Base-by-base conservation (phyloP, 441 rosid species). In the Eutrema salsugineum region DNA sequence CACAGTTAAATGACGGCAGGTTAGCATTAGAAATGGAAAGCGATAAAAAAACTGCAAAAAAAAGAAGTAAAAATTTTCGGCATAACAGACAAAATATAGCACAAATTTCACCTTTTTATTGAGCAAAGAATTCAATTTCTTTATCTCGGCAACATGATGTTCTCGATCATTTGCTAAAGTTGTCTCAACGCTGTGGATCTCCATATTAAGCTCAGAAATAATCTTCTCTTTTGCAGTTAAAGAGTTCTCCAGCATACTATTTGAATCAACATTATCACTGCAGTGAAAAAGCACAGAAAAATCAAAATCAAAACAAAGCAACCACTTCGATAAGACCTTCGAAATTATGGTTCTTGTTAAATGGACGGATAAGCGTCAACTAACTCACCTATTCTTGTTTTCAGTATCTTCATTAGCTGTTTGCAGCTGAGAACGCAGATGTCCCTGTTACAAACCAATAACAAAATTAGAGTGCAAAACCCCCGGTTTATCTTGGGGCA, bases 201-300 rank as follows among this genome's bases (percentile, higher is more conserved):
- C 99, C 87, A 81, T 84, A 71, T 93, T 96, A 73, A 96, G 88
- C 81, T 96, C 97, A 8, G 98, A 91, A 54, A 96, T 90, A 67
- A 96, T 82, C 86, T 91, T 96, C 82, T 96, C 99, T 82, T 96
- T 93, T 80, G 97, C 88, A 68, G 42, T 93, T 79, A 93, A 77
- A 65, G 95, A 91, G 78, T 87, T 96, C 82, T 96, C 99, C 68
- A 93, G 96, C 75, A 85, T 80, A 77, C 78, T 86, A 71, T 85
- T 88, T 64, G 98, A 88, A 83, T 96, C 97, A 68, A 83, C 73
- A 76, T 63, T 82, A 75, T 93, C 89, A 72, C 97, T 96, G 94
- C 56, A 61, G 73, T 33, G 43, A 70, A 72, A 53, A 40, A 55
- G 54, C 58, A 55, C 48, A 71, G 22, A 49, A 50, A 63, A 66